A percentile compares a stretch with the other conserved stretches of the same genome.
Conservation (phyloP, 345 rosid species). For the Murraya paniculata region DNA sequence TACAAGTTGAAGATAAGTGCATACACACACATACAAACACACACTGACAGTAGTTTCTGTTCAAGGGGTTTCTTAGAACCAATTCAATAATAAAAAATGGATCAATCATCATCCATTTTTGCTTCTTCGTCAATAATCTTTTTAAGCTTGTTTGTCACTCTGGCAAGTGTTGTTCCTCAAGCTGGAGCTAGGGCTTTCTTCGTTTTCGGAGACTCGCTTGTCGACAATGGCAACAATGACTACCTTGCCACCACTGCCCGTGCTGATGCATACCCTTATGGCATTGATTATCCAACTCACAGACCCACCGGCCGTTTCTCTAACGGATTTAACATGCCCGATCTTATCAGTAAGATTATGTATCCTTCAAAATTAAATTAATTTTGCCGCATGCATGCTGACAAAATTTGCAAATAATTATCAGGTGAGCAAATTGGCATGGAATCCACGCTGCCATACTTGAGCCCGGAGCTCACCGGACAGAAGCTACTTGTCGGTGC, state of each 20-base stretch:
- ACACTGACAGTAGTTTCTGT: not conserved
- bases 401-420: not conserved
- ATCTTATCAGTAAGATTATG: conserved; percentile 53
- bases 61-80: conserved; percentile 4
- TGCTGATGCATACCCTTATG: conserved; percentile 75
- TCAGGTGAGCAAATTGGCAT: conserved; percentile 66
- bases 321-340: conserved; percentile 87
- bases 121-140: not conserved
- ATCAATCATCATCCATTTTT: not conserved
- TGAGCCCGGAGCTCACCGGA: conserved; percentile 66
- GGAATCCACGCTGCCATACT: conserved; percentile 71
- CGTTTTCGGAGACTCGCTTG: conserved; percentile 78
- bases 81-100: conserved; percentile 10
- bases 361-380: not conserved
- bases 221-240: conserved; percentile 86
- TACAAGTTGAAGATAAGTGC: not conserved
- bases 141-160: conserved; percentile 21
- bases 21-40: not conserved
- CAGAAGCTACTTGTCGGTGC: conserved; percentile 70
- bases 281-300: conserved; percentile 72
- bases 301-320: conserved; percentile 81
- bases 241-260: conserved; percentile 79
- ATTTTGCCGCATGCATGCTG: not conserved
- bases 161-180: conserved; percentile 25
- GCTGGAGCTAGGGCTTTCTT: conserved; percentile 62